Conservation (phyloP, 164 flowering plant species). For the Saururus chinensis region DNA sequence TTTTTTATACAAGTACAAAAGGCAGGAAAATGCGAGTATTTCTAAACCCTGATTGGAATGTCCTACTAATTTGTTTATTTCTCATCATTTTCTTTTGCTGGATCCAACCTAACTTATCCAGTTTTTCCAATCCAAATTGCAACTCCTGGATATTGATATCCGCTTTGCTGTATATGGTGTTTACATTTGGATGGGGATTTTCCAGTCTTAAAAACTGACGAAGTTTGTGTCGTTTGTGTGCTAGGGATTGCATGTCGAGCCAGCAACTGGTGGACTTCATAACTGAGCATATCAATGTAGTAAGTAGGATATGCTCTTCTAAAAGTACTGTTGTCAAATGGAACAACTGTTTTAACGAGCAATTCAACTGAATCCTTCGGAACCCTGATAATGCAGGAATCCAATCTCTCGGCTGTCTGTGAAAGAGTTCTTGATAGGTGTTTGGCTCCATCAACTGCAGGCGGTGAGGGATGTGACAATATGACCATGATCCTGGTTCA, state of each 20-base stretch:
- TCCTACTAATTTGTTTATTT: too few relatives aligned
- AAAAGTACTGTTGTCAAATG: too few relatives aligned
- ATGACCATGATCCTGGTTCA: conserved; percentile 98
- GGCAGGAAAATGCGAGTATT: too few relatives aligned
- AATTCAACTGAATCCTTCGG: neutral
- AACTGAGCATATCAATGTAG: conserved; percentile 60
- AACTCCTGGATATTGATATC: neutral
- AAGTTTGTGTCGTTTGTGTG: conserved; percentile 7
- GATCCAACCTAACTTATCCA: too few relatives aligned
- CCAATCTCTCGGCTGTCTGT: conserved; percentile 72
- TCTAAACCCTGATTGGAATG: too few relatives aligned
- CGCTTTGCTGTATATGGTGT: neutral
- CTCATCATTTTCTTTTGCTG: too few relatives aligned
- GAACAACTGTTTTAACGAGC: neutral
- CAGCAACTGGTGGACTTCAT: conserved; percentile 93
- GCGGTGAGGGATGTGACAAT: conserved; percentile 97
- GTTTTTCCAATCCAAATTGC: too few relatives aligned
- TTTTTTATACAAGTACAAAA: too few relatives aligned
- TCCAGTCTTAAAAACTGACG: neutral
- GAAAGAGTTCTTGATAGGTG: conserved; percentile 83
- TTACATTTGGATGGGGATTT: neutral
- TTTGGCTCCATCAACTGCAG: conserved; percentile 84
- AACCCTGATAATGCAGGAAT: conserved; percentile 53
- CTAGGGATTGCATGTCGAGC: conserved; percentile 99
- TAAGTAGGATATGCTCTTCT: conserved; percentile 23